phyloP scores from a whole-genome alignment of 495 filamentous ascomycete species.

The Lindgomyces ingoldianus region DNA sequence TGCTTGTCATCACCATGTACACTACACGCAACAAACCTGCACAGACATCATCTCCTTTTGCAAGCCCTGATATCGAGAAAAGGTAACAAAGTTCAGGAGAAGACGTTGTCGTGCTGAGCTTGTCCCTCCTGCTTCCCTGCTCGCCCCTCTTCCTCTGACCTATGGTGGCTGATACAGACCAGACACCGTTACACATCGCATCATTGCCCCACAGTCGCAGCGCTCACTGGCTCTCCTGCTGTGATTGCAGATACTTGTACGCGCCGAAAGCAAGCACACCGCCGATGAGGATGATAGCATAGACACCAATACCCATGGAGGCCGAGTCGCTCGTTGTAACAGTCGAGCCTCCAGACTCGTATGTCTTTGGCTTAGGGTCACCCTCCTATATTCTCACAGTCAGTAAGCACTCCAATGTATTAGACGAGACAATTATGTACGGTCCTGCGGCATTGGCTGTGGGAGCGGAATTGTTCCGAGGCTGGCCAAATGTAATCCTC shows the following conservation, averaged over 20 bases:
- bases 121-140: not conserved
- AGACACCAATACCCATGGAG: constrained; percentile 76
- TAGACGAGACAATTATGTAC: not conserved
- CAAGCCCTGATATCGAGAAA: no score
- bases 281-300: constrained; percentile 78
- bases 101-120: not conserved
- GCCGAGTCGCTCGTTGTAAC: constrained; percentile 49
- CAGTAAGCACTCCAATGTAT: not conserved
- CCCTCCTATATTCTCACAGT: constrained; percentile 61
- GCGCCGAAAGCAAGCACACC: constrained; percentile 74
- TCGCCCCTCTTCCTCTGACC: not conserved
- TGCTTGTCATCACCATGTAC: not conserved
- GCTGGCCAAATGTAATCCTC: not conserved
- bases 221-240: constrained; percentile 36
- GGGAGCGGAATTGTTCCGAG: constrained; percentile 15
- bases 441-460: not conserved
- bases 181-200: no score
- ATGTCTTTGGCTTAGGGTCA: constrained; percentile 73
- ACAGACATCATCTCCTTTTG: no score
- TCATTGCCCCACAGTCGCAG: no score
- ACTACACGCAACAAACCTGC: no score
- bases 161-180: not conserved
- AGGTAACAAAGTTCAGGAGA: no score
- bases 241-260: constrained; percentile 81
- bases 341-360: constrained; percentile 50